Evolutionary conservation across 352 stramenopile genomes (phyloP), one percentile per base, ranked within the genome.

Genomic region (Globisporangium abappressorium): DNA sequence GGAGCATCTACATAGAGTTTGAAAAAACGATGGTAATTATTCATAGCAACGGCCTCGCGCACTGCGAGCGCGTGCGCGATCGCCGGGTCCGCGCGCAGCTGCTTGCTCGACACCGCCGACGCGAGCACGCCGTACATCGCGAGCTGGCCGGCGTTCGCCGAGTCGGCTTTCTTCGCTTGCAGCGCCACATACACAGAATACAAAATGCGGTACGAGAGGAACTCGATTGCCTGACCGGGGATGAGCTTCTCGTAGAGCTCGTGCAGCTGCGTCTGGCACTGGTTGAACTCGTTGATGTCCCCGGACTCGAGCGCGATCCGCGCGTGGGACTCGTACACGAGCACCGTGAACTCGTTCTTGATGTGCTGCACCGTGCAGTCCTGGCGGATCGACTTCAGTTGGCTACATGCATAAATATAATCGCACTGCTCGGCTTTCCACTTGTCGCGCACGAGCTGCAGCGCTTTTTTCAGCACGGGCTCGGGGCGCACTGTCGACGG

Each of bases 341-440:
- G 71, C 49, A 99, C 95, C 2, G 97, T 98, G 82, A 99, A 99
- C 14, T 76, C 80, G 78, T 98, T 98, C 77, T 98, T 96, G 67
- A 99, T 98, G 69, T 94, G 89, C 74, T 98, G 94, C 33, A 99
- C 96, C 18, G 95, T 99, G 70, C 98, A 97, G 83, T 99, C 98
- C 79, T 99, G 98, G 24, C 98, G 93, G 69, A 99, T 98, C 30
- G 97, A 98, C 78, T 99, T 99, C 57, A 99, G 91, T 74, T 99
- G 97, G 64, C 95, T 98, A 88, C 97, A 99, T 70, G 97, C 85
- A 86, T 97, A 97, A 66, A 96, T 77, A 87, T 98, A 98, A 84
- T 98, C 92, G 67, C 84, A 90, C 53, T 89, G 78, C 70, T 79
- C 77, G 61, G 87, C 68, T 67, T 94, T 91, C 91, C 92, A 98